Evolutionary conservation across 2,329 filamentous ascomycete genomes (phyloP), one percentile per base, ranked within the genome.

Genomic region (Fusarium sp.): DNA sequence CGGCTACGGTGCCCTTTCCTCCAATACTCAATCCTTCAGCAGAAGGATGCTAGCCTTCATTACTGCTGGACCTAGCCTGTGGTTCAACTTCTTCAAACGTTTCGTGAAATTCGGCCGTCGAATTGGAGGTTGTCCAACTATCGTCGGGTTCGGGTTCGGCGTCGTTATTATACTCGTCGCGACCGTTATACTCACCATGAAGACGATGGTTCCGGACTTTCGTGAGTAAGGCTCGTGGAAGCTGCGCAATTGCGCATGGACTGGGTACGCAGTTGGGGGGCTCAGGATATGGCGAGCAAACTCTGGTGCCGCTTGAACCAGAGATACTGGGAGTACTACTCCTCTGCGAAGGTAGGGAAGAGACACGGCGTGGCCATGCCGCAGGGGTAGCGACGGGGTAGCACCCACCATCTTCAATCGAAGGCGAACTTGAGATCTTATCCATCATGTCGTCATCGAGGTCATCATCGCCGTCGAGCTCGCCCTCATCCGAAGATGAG

Each of bases 351-450:
- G 78, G 79, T 56, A 85, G 80, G 73, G 83, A 85, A 70, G 83
- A 84, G 72, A 83, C 79, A 78, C 83, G 83, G 73, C 79, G 81
- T 63, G 84, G 85, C 84, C 83, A 84, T 69, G 77, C 78, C 73
- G 69, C 78, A 57, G 80, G 79, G 75, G 82, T 78, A 69, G 75
- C 67, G 75, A 77, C 73, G 56, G 79, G 80, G 83, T 82, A 83
- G 84, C 86, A 96, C 94, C 88, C 91, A 99, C 95, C 95, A 92
- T 98, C 95, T 87, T 97, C 94, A 83, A 99, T 99, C 77, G 95
- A 98, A 80, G 96, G 96, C 78, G 95, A 98, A 83, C 95, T 98
- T 78, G 95, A 98, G 75, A 99, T 98, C 83, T 96, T 96, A 85
- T 98, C 96, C 93, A 97, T 94, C 91, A 97, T 91, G 82, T 98